These are phyloP conservation scores for Neobulgaria alba DNA, from an alignment of 2,329 filamentous ascomycete species.

Conservation along the genomic window DNA sequence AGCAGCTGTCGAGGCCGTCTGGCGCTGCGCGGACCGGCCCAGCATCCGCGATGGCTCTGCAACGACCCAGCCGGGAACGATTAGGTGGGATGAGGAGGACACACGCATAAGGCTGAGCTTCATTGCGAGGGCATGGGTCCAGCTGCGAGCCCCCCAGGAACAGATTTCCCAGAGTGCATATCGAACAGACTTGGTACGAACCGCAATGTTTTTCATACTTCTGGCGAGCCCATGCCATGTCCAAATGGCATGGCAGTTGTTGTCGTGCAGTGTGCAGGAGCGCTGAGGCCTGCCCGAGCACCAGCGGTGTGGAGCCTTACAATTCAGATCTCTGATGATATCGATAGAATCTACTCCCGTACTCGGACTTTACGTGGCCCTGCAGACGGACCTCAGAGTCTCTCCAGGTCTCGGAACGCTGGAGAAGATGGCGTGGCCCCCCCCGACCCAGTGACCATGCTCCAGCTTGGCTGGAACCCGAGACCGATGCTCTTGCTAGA, in stretches of 20 bases:
- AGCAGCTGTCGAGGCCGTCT: constrained; percentile 35
- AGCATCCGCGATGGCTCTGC: constrained; percentile 33
- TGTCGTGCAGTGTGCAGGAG: constrained; percentile 28
- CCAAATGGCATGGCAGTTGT: constrained; percentile 12
- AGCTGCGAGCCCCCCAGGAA: constrained; percentile 16
- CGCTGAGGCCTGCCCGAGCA: constrained; percentile 20
- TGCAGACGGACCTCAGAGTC: constrained; percentile 18
- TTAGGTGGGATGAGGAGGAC: constrained; percentile 35
- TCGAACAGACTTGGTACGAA: constrained; percentile 24
- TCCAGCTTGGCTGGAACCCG: constrained; percentile 10
- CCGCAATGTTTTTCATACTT: constrained; percentile 9
- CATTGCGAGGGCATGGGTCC: constrained; percentile 29
- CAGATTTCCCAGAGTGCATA: constrained; percentile 11
- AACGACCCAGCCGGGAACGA: constrained; percentile 35
- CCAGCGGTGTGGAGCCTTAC: constrained; percentile 25
- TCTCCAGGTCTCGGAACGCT: constrained; percentile 16
- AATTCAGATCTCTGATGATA: constrained; percentile 26
- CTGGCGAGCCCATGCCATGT: constrained; percentile 12
- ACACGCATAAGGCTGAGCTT: constrained; percentile 29
- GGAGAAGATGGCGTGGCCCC: constrained; percentile 12
- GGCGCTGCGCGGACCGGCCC: constrained; percentile 32
- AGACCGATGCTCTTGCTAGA: constrained; percentile 24
- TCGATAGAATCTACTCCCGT: constrained; percentile 23
- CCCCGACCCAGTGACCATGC: constrained; percentile 4
- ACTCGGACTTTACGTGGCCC: constrained; percentile 23